Conservation (phyloP, 208 protist genomes). For the Crithidia acanthocephali region DNA sequence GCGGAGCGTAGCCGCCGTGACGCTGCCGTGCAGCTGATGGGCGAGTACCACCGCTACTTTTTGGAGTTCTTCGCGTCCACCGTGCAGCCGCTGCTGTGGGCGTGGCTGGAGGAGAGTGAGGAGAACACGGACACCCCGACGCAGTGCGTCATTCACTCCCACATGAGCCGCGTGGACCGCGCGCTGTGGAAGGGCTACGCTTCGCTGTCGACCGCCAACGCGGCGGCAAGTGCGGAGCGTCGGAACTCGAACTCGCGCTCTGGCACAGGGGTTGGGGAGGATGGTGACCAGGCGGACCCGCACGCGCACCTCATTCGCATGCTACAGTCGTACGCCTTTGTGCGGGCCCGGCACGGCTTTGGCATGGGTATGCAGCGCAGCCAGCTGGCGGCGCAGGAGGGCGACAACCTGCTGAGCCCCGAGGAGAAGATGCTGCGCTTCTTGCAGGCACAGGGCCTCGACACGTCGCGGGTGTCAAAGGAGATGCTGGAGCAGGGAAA, state of each 20-base stretch:
- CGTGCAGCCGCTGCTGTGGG: conserved; percentile 47
- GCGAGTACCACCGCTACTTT: conserved; percentile 31
- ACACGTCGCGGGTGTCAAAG: conserved; percentile 53
- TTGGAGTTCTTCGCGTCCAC: conserved; percentile 36
- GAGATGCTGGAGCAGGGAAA: conserved; percentile 66
- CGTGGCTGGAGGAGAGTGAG: conserved; percentile 66
- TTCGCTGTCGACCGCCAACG: neutral
- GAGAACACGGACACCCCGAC: conserved; percentile 72
- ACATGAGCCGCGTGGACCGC: conserved; percentile 55
- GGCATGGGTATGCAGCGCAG: conserved; percentile 87
- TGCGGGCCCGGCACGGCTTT: conserved; percentile 80
- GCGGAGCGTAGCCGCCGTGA: conserved; percentile 8
- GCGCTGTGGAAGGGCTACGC: conserved; percentile 46
- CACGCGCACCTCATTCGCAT: conserved; percentile 33
- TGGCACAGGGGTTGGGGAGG: no score
- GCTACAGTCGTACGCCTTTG: conserved; percentile 65
- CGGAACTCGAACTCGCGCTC: neutral
- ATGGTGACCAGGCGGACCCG: neutral
- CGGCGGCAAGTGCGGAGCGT: neutral
- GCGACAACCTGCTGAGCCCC: conserved; percentile 61
- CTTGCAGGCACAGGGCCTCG: conserved; percentile 81
- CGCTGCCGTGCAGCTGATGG: conserved; percentile 20
- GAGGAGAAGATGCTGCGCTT: conserved; percentile 81
- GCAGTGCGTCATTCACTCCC: conserved; percentile 70
- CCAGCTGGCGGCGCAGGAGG: conserved; percentile 63